Evolutionary conservation across 1,284 basidiomycete genomes (phyloP).

Genomic region (Macrocystidia cucumis): DNA sequence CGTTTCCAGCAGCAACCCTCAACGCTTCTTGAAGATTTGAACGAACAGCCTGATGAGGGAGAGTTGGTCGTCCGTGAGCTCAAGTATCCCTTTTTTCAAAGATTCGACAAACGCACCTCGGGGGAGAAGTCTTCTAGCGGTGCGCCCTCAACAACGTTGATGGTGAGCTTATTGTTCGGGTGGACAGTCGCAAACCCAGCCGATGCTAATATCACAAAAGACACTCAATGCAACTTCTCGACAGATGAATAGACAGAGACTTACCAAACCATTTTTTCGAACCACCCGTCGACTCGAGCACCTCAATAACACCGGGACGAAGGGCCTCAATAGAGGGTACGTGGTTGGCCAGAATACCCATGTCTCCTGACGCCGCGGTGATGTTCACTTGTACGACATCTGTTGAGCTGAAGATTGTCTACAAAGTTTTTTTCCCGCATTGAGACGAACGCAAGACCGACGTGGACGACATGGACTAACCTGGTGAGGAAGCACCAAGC

Average conservation of each 20-base stretch:
- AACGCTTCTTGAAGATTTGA: slow-evolving; percentile 87
- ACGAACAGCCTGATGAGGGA: slow-evolving; percentile 70
- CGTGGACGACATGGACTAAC: slow-evolving; percentile 39
- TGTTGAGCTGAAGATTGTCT: slow-evolving; percentile 83
- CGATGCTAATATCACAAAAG: slow-evolving; percentile 70
- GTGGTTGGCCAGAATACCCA: slow-evolving; percentile 98
- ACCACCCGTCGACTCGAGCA: slow-evolving; percentile 72
- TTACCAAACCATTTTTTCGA: slow-evolving; percentile 95
- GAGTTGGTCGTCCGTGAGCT: too few relatives aligned
- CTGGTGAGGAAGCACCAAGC: slow-evolving; percentile 89
- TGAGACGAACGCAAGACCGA: background rate
- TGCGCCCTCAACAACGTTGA: slow-evolving; percentile 97
- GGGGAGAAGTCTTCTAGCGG: slow-evolving; percentile 86
- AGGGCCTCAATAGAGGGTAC: slow-evolving; percentile 91
- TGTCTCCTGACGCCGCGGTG: slow-evolving; percentile 90
- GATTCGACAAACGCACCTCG: slow-evolving; percentile 47
- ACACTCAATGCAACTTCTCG: slow-evolving; percentile 1
- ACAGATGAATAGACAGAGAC: slow-evolving; percentile 21
- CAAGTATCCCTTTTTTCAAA: slow-evolving; percentile 2
- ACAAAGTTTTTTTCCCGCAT: slow-evolving; percentile 8
- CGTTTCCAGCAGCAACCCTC: slow-evolving; percentile 74
- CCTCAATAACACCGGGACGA: slow-evolving; percentile 88
- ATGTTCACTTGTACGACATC: slow-evolving; percentile 95
- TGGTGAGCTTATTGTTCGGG: slow-evolving; percentile 93
- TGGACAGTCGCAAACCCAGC: slow-evolving; percentile 98